Percentiles rank a stretch among this genome's conserved stretches.
Evolutionary conservation across 106 monocot genomes (phyloP).

Genomic region (Narthecium ossifragum): DNA sequence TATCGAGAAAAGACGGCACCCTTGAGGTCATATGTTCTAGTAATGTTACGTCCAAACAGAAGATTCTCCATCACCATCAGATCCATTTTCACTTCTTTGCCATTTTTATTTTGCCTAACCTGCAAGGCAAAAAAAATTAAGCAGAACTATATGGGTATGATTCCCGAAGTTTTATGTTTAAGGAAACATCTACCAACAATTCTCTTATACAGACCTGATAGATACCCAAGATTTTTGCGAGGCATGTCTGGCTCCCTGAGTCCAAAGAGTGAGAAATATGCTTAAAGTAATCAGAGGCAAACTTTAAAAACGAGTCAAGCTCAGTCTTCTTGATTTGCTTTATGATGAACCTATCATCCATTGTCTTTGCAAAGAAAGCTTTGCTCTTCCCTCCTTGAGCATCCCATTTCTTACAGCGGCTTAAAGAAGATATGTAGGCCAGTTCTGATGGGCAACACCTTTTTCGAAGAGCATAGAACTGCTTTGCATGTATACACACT

Average conservation of each 20-base stretch:
- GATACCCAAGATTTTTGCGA: constrained; percentile 91
- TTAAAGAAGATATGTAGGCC: constrained; percentile 80
- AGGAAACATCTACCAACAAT: not conserved
- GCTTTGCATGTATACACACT: constrained; percentile 66
- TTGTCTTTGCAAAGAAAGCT: constrained; percentile 86
- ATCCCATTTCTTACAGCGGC: constrained; percentile 92
- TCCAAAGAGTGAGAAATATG: constrained; percentile 50
- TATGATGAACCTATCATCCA: constrained; percentile 97
- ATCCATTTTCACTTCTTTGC: constrained; percentile 70
- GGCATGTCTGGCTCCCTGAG: constrained; percentile 85
- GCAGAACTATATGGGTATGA: not conserved
- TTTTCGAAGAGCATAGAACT: constrained; percentile 64
- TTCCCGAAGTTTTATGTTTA: too few relatives aligned
- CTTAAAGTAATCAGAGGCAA: constrained; percentile 84
- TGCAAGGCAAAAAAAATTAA: constrained; percentile 19
- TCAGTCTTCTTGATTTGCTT: constrained; percentile 91
- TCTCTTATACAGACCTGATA: constrained; percentile 55
- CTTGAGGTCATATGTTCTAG: constrained; percentile 94
- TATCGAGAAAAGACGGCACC: constrained; percentile 78
- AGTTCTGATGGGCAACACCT: constrained; percentile 83
- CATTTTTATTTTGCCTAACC: constrained; percentile 64
- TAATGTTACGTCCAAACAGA: constrained; percentile 60
- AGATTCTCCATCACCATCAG: constrained; percentile 98
- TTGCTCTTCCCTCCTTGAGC: constrained; percentile 98
- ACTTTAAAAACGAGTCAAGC: constrained; percentile 85